These are phyloP conservation scores for Neoarthrinium moseri DNA, from an alignment of 2,329 filamentous ascomycete species.

Conservation along the genomic window DNA sequence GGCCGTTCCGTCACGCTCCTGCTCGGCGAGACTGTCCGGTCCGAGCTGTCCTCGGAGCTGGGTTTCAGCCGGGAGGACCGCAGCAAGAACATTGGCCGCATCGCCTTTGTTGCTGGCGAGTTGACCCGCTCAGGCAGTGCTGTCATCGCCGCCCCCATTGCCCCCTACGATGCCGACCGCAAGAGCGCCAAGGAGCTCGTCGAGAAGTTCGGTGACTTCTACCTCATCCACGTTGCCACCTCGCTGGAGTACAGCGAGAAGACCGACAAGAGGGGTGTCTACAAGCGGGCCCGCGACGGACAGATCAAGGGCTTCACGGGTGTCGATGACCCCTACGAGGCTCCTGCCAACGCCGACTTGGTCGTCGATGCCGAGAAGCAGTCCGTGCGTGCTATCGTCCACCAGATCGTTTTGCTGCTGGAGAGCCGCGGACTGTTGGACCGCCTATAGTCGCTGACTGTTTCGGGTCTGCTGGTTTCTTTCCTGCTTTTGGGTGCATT, in stretches of 20 bases:
- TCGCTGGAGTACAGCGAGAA: constrained; percentile 90
- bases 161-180: constrained; percentile 81
- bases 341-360: constrained; percentile 76
- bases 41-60: constrained; percentile 90
- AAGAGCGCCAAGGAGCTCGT: constrained; percentile 79
- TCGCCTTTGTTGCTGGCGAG: constrained; percentile 94
- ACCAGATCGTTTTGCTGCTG: constrained; percentile 91
- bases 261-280: constrained; percentile 91
- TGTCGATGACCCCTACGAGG: constrained; percentile 95
- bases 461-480: constrained; percentile 1
- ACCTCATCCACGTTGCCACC: constrained; percentile 92
- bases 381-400: constrained; percentile 87
- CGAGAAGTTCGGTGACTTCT: constrained; percentile 87
- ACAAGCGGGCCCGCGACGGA: constrained; percentile 76
- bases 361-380: constrained; percentile 83
- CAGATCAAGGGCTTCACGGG: constrained; percentile 99
- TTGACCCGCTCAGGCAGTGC: constrained; percentile 89
- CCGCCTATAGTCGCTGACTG: constrained; percentile 43
- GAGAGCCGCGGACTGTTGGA: constrained; percentile 89
- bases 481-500: constrained; percentile 4
- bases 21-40: constrained; percentile 90
- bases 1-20: constrained; percentile 92
- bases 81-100: constrained; percentile 91
- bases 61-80: constrained; percentile 94
- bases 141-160: constrained; percentile 95